Base-by-base conservation (phyloP, 169 alveolate genomes). In the Plasmodium relictum region DNA sequence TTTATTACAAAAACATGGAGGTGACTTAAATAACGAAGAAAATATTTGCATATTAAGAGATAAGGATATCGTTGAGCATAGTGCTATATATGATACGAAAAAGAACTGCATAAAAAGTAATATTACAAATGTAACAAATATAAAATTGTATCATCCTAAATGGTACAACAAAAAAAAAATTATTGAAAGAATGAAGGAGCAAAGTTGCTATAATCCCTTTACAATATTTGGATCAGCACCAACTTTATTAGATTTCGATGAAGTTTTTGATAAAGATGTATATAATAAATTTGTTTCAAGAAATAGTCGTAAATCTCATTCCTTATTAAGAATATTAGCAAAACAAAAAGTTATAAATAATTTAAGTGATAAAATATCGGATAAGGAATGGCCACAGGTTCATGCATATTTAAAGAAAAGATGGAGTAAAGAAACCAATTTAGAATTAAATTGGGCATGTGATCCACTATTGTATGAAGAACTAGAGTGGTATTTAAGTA, bases 151-250 rank as follows among this genome's bases (percentile, higher is more conserved):
- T n/a, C 89, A 92, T 14, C 93, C 88, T 14, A 58, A 76, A 24
- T 94, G 96, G 96, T 88, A 90, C 86, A 91, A 88, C 74, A 78
- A 92, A 45, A 89, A 65, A 18, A 94, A 94, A 62, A 74, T 94
- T 26, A 44, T 86, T 54, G 90, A 92, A 50, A 89, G 93, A 76
- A 66, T 94, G 45, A 89, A 74, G 24, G 93, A 72, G 61, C 97
- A 95, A 87, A 91, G 92, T 44, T 63, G 72, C 26, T 95, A 96
- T 96, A 95, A 95, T 62, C 97, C 97, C 10, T 95, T 95, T 58
- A 94, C 97, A 2, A 93, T 95, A n/a, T 95, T 95, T 70, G 97
- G 97, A 26, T 93, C 96, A 16, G 90, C 97, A 6, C 93, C 93
- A 65, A 95, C 95, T 10, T 87, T 90, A n/a, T 94, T 94, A 7